A percentile compares a stretch with the other conserved stretches of the same genome.
These are phyloP conservation scores for Cladosporium sp. DNA, from an alignment of 2,329 filamentous ascomycete species.

Conservation along the genomic window DNA sequence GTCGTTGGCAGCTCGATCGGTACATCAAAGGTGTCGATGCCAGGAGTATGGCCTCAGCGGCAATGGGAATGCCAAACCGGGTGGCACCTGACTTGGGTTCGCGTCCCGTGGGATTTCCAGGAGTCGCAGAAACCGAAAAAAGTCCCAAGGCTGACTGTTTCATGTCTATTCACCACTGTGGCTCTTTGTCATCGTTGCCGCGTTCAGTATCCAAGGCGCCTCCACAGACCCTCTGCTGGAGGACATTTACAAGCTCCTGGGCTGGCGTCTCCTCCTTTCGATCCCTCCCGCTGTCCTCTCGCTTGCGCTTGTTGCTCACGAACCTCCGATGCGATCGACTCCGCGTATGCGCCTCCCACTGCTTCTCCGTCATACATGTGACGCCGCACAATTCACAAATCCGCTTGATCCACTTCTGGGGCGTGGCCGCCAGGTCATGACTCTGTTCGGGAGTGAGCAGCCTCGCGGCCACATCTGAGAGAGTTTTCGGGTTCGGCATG, in stretches of 20 bases:
- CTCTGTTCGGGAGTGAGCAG: slow-evolving; percentile 52
- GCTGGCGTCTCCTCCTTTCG: not conserved
- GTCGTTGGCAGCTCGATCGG: no score
- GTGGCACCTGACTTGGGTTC: no score
- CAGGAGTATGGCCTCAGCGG: slow-evolving; percentile 1
- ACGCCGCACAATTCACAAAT: slow-evolving; percentile 66
- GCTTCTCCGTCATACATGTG: slow-evolving; percentile 48
- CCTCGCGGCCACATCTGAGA: slow-evolving; percentile 54
- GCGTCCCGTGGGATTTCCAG: no score
- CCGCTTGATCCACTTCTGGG: slow-evolving; percentile 44
- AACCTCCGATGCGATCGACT: slow-evolving; percentile 47
- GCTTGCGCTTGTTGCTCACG: slow-evolving; percentile 18
- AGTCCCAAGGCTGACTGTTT: no score
- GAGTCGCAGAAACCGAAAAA: no score
- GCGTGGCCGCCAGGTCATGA: slow-evolving; percentile 38
- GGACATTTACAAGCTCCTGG: no score
- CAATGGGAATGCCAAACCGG: no score
- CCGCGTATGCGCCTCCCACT: slow-evolving; percentile 53
- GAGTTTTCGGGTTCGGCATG: slow-evolving; percentile 47
- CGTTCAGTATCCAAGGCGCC: no score
- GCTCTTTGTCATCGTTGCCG: no score
- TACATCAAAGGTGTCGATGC: no score
- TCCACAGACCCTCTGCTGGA: no score
- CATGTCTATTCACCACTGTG: no score
- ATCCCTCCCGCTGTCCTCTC: not conserved